Conservation (phyloP, 345 rosid genomes). For the Acer saccharum region DNA sequence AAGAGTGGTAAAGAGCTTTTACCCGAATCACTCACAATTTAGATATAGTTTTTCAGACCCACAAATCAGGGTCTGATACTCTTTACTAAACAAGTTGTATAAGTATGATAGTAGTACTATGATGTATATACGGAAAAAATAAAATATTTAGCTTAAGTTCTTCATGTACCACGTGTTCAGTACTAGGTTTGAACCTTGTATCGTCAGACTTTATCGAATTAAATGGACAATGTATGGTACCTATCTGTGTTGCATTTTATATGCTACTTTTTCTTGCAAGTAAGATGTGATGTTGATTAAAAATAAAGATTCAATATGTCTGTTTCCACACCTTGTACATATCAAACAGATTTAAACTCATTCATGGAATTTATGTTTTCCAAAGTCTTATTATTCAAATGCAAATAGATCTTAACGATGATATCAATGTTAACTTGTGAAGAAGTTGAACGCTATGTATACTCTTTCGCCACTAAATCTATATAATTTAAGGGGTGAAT, state of each 20-base stretch:
- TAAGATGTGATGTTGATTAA: background rate
- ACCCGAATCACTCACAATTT: background rate
- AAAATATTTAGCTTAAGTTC: background rate
- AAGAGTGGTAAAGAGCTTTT: background rate
- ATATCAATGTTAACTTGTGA: no score
- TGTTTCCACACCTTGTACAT: no score
- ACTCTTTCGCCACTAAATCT: no score
- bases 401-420: no score
- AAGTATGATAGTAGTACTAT: background rate
- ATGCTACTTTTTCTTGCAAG: background rate
- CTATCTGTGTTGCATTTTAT: background rate
- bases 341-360: no score
- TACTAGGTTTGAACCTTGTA: background rate
- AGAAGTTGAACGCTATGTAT: no score
- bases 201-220: background rate
- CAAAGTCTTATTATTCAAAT: no score
- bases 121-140: no score
- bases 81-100: constrained; percentile 8
- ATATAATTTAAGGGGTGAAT: no score
- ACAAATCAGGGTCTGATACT: constrained; percentile 21
- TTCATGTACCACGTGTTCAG: background rate
- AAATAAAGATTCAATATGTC: no score
- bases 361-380: background rate
- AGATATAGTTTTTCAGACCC: constrained; percentile 18
- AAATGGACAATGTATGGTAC: background rate